Evolutionary conservation across 169 alveolate genomes (phyloP), one percentile per base, ranked within the genome.

Genomic region (Plasmodium knowlesi): DNA sequence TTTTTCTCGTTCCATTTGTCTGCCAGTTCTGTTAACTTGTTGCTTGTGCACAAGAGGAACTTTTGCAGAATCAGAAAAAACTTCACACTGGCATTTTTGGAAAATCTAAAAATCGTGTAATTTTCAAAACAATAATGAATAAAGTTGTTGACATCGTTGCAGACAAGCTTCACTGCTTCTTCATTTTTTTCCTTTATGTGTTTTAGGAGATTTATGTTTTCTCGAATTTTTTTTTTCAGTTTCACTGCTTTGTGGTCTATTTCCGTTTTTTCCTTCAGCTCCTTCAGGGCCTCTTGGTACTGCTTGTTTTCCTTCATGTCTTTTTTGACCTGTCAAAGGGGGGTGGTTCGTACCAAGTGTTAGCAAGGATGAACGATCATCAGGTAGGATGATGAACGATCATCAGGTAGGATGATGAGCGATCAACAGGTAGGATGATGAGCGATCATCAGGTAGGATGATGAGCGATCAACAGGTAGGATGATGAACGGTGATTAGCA

Each of bases 231-330:
- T 84, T 94, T 92, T 54, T 96, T 89, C 34, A 96, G 72, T 39
- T 95, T 82, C 32, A 96, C 84, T 54, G 95, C 95, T 25, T 84
- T 92, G 76, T 89, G 91, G 39, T 89, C 90, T 37, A 89, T 89
- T 50, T 89, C 94, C 2, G 92, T 92, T 78, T 84, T 82, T 57
- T 88, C 95, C 82, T 96, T 96, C 28, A 96, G 43, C 74, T 95
- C 93, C 46, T 96, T 94, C 90, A 96, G 83, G n/a, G 98, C 98
- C 86, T 96, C 97, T 89, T 95, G 93, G 82, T 95, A 93, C 54
- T 95, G 95, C 54, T 94, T 95, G 54, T 96, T 96, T 92, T 95
- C 96, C 79, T 94, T 96, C 97, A 96, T 82, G 93, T 96, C 98
- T 85, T 93, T 94, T 78, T 95, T 95, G 19, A 96, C 98, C 93